Evolutionary conservation across 768 basidiomycete species (phyloP).

Genomic region (Kwoniella dejecticola): DNA sequence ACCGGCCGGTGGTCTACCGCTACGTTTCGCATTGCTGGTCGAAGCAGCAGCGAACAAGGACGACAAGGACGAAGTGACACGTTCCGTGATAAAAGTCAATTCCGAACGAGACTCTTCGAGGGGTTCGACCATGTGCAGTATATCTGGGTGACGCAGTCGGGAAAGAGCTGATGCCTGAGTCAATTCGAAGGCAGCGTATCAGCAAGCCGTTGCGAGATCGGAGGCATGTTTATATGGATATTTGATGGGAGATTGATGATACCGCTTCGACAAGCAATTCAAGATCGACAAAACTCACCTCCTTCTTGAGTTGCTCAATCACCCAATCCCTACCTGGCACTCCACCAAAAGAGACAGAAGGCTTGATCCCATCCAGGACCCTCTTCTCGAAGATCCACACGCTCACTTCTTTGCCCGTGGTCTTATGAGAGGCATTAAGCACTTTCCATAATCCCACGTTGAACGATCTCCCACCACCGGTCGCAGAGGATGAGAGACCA

Average conservation of each 20-base stretch:
- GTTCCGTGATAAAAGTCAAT: constrained; percentile 90
- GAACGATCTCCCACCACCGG: constrained; percentile 58
- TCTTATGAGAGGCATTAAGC: constrained; percentile 80
- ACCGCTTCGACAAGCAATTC: too few relatives aligned
- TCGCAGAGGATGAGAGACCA: too few relatives aligned
- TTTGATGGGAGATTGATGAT: too few relatives aligned
- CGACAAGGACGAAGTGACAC: constrained; percentile 76
- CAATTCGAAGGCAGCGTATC: too few relatives aligned
- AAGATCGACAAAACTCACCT: too few relatives aligned
- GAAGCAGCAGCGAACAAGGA: constrained; percentile 28
- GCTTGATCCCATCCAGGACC: constrained; percentile 67
- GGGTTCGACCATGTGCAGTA: constrained; percentile 97
- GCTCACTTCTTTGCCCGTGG: constrained; percentile 83
- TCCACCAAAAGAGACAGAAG: constrained; percentile 58
- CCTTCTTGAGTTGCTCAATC: constrained; percentile 82
- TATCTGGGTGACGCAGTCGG: constrained; percentile 85
- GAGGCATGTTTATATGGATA: neutral
- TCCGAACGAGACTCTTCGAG: constrained; percentile 88
- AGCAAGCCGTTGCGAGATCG: too few relatives aligned
- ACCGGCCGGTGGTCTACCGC: constrained; percentile 30
- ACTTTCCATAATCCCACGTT: constrained; percentile 86
- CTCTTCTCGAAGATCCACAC: constrained; percentile 92
- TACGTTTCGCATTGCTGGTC: neutral
- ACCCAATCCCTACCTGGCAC: constrained; percentile 67
- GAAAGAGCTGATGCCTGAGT: constrained; percentile 73